A percentile compares a stretch with the other conserved stretches of the same genome.
These are phyloP conservation scores for Samsoniella hepiali DNA, from an alignment of 2,329 filamentous ascomycete genomes.

Conservation along the genomic window DNA sequence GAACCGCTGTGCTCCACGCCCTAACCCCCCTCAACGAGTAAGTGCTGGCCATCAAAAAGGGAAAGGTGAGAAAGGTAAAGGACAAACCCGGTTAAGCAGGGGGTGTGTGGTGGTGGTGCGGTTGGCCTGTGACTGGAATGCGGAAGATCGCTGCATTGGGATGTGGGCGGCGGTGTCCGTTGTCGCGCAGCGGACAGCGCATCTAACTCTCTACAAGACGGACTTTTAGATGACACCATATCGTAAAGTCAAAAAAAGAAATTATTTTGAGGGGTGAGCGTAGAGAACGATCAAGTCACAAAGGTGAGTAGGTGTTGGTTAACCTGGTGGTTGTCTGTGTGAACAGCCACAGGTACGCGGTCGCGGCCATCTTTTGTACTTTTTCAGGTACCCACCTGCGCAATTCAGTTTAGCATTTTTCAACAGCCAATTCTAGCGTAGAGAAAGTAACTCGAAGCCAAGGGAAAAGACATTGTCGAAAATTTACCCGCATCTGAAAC, in stretches of 20 bases:
- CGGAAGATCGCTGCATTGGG: slow-evolving; percentile 12
- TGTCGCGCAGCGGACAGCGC: too few species aligned
- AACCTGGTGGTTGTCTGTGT: too few species aligned
- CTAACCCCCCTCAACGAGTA: not conserved
- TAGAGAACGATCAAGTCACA: not conserved
- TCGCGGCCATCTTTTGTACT: too few species aligned
- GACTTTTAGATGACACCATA: not conserved
- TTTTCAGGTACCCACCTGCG: too few species aligned
- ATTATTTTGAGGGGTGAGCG: not conserved
- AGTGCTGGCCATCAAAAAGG: not conserved
- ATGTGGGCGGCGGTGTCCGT: not conserved
- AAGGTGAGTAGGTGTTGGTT: not conserved
- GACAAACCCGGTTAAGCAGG: slow-evolving; percentile 5
- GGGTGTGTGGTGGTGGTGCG: not conserved
- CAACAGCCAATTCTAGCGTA: not conserved
- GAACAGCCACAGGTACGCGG: too few species aligned
- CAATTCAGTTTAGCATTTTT: too few species aligned
- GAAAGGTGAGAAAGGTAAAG: not conserved
- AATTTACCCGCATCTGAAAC: not conserved
- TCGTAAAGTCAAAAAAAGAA: not conserved
- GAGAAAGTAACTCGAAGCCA: not conserved
- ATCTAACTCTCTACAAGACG: too few species aligned
- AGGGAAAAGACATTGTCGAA: too few species aligned
- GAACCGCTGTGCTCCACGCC: not conserved
- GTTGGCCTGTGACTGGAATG: slow-evolving; percentile 2